These are phyloP conservation scores for Pseudogymnoascus sp. DNA, from an alignment of 2,329 filamentous ascomycete genomes.

Conservation along the genomic window DNA sequence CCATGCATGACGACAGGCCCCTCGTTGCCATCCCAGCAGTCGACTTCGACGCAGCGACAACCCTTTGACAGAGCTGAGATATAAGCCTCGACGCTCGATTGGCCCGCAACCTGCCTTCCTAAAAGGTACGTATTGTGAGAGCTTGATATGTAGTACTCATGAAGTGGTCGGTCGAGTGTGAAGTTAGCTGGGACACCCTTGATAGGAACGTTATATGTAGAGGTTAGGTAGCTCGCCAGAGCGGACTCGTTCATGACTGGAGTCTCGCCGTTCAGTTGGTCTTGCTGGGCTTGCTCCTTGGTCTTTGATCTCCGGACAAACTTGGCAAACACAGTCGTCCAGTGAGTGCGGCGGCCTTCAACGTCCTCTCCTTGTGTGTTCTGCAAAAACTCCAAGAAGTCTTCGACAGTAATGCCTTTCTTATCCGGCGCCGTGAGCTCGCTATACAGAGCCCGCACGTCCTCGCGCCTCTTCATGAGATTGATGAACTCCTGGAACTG, in stretches of 20 bases:
- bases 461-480: conserved; percentile 73
- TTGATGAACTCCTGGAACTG: conserved; percentile 81
- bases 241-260: conserved; percentile 66
- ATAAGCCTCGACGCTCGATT: conserved; percentile 91
- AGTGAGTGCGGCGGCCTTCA: conserved; percentile 52
- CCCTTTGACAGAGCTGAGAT: conserved; percentile 80
- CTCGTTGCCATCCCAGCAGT: conserved; percentile 93
- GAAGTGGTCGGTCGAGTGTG: conserved; percentile 71
- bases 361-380: conserved; percentile 70
- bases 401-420: conserved; percentile 57
- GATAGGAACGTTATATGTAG: conserved; percentile 62
- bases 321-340: conserved; percentile 65
- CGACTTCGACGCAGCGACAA: conserved; percentile 92
- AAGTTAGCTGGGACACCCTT: conserved; percentile 51
- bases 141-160: conserved; percentile 97
- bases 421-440: conserved; percentile 49
- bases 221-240: conserved; percentile 70
- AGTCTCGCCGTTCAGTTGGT: conserved; percentile 36
- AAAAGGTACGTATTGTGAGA: conserved; percentile 97
- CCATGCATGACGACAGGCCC: conserved; percentile 89
- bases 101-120: conserved; percentile 79
- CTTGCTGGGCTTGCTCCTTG: conserved; percentile 36
- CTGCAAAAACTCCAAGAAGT: conserved; percentile 69
- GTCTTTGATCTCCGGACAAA: conserved; percentile 52
- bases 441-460: conserved; percentile 68